A percentile compares a stretch with the other conserved stretches of the same genome.
Evolutionary conservation across 1,139 yeast genomes (phyloP).

Genomic region (Scheffersomyces cryptocercus): DNA sequence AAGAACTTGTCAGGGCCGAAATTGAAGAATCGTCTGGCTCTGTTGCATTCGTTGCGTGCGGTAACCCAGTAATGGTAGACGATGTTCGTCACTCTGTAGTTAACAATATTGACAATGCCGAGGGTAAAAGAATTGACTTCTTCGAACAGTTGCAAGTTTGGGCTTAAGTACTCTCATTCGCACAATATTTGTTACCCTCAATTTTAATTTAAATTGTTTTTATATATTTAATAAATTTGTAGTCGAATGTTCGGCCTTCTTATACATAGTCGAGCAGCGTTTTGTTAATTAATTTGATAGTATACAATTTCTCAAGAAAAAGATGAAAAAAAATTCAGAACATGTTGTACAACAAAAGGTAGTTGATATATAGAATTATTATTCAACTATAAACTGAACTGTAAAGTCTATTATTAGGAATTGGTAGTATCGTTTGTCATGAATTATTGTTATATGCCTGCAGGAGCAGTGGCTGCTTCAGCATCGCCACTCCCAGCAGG

Average conservation of each 20-base stretch:
- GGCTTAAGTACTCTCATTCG: constrained; percentile 14
- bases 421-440: neutral
- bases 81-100: constrained; percentile 34
- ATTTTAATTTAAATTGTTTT: too few relatives aligned
- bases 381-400: too few relatives aligned
- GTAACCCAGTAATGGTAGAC: constrained; percentile 33
- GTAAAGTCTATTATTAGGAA: too few relatives aligned
- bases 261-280: too few relatives aligned
- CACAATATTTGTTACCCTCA: neutral
- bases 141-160: constrained; percentile 32
- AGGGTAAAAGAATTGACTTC: constrained; percentile 23
- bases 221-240: too few relatives aligned
- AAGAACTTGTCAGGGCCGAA: constrained; percentile 18
- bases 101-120: constrained; percentile 21
- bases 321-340: too few relatives aligned
- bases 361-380: too few relatives aligned
- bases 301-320: too few relatives aligned
- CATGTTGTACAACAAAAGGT: too few relatives aligned
- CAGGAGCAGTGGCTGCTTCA: neutral
- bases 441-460: neutral
- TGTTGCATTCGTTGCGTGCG: constrained; percentile 31
- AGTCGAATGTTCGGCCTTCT: too few relatives aligned
- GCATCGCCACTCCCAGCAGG: neutral
- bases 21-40: constrained; percentile 21
- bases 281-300: too few relatives aligned